Base-by-base conservation (phyloP, 2,329 filamentous ascomycete species). In the Fusarium albosuccineum region DNA sequence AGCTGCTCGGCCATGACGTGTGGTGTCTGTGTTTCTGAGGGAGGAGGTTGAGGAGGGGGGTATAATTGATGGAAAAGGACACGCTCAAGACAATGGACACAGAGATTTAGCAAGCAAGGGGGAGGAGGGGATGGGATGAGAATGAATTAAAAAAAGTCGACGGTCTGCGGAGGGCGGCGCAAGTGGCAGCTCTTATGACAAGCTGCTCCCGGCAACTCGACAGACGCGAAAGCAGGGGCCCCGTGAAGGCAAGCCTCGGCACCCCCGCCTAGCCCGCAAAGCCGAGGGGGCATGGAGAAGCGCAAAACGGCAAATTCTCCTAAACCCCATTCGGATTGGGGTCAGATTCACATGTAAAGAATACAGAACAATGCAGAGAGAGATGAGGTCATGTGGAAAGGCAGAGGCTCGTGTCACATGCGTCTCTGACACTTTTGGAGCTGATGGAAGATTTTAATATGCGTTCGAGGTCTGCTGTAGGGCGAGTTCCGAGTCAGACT, bases 1-100 rank as follows among this genome's bases (percentile, higher is more conserved):
- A 97, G 83, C 79, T 92, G 87, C 59, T 81, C 82, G 68, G 82
- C 84, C 89, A 91, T 92, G 86, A 67, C 80, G 76, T 62, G 62
- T 49, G 53, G 34, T 63, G 48, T 67, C 48, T 71, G 65, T 66
- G 49, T 59, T 70, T 62, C 29, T 52, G 48, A 30, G 44, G 37
- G 49, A 22, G 22, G 22, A 22, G 22, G 22, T 22, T 22, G 22
- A 22, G 22, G 22, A 22, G 45, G 17, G 26, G 63, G 60, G 65
- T 67, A 67, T 62, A 68, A 49, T 55, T 33, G 49, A 48, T 6
- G 41, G 34, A 29, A 33, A 56, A 30, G 16, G 46, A 61, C 58
- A 60, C 57, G 67, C 65, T 69, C 52, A 59, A 62, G 57, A 68
- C 45, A 58, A 62, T 22, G 59, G 50, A 45, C 42, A 60, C 48